Base-by-base conservation (phyloP, 164 flowering plant species). In the Piper longum region DNA sequence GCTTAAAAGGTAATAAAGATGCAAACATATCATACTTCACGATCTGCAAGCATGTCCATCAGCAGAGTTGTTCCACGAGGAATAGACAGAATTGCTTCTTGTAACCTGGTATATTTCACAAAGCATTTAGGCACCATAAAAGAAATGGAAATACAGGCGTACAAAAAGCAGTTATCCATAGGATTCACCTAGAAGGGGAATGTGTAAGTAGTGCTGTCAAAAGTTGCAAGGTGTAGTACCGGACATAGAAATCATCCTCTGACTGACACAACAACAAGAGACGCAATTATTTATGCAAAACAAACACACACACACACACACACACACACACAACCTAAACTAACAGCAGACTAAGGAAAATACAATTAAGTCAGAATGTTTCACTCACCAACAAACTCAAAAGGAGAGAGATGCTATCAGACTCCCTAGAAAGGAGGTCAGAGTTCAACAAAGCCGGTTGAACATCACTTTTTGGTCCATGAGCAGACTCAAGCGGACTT, bases 41-140 rank as follows among this genome's bases (percentile, higher is more conserved):
- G 96, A 71, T 91, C 97, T 92, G 91, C 89, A 52, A 95, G 95
- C 99, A 91, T 90, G 67, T 95, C 99, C 97, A 95, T 87, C 45
- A 95, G 85, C 70, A 91, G 83, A 68, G 96, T 91, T 61, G 88
- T 87, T 64, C 99, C 99, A 74, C 97, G 96, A 67, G 97, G 99
- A 70, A 83, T 86, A 62, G 84, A 76, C 56, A 91, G 75, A 73
- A 95, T 88, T 62, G 89, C 95, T 83, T 95, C 99, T 81, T 95
- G 99, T 72, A 95, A 78, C 83, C 97, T 95, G 81, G 72, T 55
- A 4, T 60, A 66, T 80, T 57, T 14, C 2, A 3, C 14, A 36
- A 57, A 26, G 62, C 52, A 17, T 54, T 56, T 45, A 16, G 52
- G 64, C 4, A 11, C 18, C 12, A 45, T 45, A 64, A 16, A 4